These are phyloP conservation scores for Arthrobotrys sphaeroides DNA, from an alignment of 2,329 filamentous ascomycete species.

Conservation along the genomic window DNA sequence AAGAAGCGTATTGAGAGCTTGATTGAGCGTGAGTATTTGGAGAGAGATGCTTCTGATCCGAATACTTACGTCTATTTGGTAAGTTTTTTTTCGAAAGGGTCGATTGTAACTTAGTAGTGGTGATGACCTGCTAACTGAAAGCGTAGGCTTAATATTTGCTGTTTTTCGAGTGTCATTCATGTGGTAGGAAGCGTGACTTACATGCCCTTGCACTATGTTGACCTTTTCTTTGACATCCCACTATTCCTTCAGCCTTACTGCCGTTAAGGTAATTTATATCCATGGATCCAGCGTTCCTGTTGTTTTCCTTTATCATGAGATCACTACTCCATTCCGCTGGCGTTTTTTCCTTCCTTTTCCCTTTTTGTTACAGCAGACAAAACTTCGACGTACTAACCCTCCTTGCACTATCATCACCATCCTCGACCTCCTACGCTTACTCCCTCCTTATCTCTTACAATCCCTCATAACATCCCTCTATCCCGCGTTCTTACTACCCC, in stretches of 20 bases:
- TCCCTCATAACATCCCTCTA: no score
- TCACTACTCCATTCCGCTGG: background rate
- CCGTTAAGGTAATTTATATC: background rate
- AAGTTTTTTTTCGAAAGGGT: conserved; percentile 5
- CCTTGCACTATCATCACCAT: no score
- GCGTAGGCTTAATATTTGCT: conserved; percentile 20
- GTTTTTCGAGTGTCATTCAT: background rate
- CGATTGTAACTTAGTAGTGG: background rate
- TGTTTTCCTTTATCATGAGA: background rate
- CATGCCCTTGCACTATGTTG: no score
- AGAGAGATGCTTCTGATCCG: conserved; percentile 61
- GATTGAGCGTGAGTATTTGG: conserved; percentile 67
- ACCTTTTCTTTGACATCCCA: background rate
- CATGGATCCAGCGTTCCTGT: background rate
- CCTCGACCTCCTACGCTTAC: no score
- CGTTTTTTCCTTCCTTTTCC: background rate
- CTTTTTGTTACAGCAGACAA: background rate
- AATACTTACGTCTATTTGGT: conserved; percentile 64
- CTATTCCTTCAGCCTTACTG: background rate
- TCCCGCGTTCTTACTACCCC: no score
- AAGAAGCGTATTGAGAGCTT: conserved; percentile 67
- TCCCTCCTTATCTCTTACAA: background rate
- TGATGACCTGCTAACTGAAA: background rate
- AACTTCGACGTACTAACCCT: background rate
- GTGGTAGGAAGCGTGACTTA: background rate